Evolutionary conservation across 2,329 filamentous ascomycete species (phyloP), one percentile per base, ranked within the genome.

Genomic region (Clonostachys sp.): DNA sequence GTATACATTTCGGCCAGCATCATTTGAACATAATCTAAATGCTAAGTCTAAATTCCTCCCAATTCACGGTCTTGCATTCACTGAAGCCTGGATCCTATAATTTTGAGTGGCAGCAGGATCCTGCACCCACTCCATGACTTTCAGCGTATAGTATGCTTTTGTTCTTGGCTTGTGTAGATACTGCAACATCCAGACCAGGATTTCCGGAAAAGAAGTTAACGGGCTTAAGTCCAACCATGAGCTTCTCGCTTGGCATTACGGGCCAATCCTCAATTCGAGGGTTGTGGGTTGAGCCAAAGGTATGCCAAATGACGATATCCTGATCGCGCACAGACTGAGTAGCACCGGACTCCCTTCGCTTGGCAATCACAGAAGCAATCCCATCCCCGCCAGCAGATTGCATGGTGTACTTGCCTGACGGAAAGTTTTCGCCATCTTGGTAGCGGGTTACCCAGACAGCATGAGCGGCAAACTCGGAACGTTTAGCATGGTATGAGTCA

Each of bases 191-290:
- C 6, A 78, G 47, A 0, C 67, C 72, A 0, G 74, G 76, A 48
- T 79, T 79, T 6, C 66, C 66, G 2, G 64, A 60, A 50, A 79
- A 80, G 54, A 81, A 77, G 49, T 80, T 78, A 2, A 73, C 70
- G 0, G 77, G 76, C 55, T 77, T 78, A 43, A 81, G 58, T 0
- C 63, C 62, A 0, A 80, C 73, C 48, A 65, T 65, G 53, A 80
- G 64, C 45, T 68, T 74, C 58, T 86, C 83, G 50, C 70, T 74
- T 0, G 83, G 83, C 84, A 87, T 87, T 6, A 86, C 80, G 0
- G 81, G 83, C 69, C 84, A 87, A 55, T 87, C 83, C 54, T 87
- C 83, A 10, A 78, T 73, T 1, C 83, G 70, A 0, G 82, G 81
- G 24, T 84, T 78, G 53, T 87, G 83, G 34, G 84, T 86, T 34